A percentile compares a stretch with the other conserved stretches of the same genome.
Evolutionary conservation across 495 filamentous ascomycete species (phyloP).

Genomic region (Cryomyces minteri): DNA sequence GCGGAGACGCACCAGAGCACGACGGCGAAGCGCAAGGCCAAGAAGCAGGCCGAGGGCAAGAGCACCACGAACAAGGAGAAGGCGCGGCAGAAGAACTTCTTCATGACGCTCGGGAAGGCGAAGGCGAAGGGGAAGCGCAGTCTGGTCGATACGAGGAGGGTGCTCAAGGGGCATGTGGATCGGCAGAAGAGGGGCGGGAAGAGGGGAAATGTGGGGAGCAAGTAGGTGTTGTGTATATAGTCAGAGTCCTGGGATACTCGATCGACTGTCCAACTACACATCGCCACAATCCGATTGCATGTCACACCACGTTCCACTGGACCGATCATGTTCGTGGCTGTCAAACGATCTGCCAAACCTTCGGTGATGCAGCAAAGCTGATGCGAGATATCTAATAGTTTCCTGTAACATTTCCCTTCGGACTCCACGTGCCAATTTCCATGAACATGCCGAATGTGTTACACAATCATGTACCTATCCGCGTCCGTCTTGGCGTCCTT

Average conservation of each 20-base stretch:
- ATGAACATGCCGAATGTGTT: conserved; percentile 7
- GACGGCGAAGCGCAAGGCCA: conserved; percentile 59
- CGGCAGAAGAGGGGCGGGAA: conserved; percentile 69
- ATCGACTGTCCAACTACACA: no score
- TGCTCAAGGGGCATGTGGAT: conserved; percentile 66
- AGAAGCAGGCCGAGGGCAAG: conserved; percentile 76
- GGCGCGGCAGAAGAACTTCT: conserved; percentile 84
- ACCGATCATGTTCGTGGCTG: no score
- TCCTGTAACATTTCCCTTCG: no score
- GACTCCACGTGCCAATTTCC: no score
- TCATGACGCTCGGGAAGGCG: conserved; percentile 95
- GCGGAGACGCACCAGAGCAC: conserved; percentile 63
- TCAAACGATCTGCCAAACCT: no score
- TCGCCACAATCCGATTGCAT: no score
- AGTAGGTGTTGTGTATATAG: no score
- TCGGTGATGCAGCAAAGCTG: no score
- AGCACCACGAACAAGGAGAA: conserved; percentile 97
- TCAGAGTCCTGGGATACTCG: no score
- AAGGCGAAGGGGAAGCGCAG: conserved; percentile 84
- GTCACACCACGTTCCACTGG: no score
- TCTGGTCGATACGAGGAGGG: conserved; percentile 60
- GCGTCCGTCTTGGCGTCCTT: conserved; percentile 68
- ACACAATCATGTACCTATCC: conserved; percentile 69
- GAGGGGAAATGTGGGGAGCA: conserved; percentile 38
- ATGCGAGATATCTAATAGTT: no score